Conservation (phyloP, 441 rosid species). For the Brassica balearica region DNA sequence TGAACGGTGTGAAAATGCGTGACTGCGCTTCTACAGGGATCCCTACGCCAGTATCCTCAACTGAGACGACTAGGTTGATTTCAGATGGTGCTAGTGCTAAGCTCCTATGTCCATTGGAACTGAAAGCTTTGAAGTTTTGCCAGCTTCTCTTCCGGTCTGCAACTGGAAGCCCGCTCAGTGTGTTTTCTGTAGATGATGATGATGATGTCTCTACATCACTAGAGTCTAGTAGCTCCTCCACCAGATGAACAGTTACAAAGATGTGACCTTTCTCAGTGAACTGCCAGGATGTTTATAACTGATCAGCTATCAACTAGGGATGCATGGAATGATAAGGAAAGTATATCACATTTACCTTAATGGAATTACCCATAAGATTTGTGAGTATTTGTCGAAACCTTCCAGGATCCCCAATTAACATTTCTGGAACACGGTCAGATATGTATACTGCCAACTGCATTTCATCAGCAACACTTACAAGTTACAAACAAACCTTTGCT, state of each 20-base stretch:
- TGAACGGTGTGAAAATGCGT: slow-evolving; percentile 91
- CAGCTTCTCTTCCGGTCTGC: slow-evolving; percentile 74
- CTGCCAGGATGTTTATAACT: slow-evolving; percentile 44
- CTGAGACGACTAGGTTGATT: slow-evolving; percentile 75
- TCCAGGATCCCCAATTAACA: slow-evolving; percentile 85
- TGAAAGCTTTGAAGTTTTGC: slow-evolving; percentile 66
- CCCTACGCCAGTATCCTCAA: slow-evolving; percentile 95
- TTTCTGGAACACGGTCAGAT: slow-evolving; percentile 82
- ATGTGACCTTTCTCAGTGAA: slow-evolving; percentile 94
- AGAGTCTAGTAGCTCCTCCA: slow-evolving; percentile 69
- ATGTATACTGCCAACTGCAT: slow-evolving; percentile 86
- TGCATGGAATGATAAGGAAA: slow-evolving; percentile 16
- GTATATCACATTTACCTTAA: slow-evolving; percentile 68
- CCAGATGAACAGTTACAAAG: slow-evolving; percentile 82
- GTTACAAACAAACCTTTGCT: neutral
- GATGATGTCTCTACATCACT: slow-evolving; percentile 61
- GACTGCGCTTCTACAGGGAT: slow-evolving; percentile 87
- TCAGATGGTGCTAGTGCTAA: slow-evolving; percentile 50
- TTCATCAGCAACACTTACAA: slow-evolving; percentile 20
- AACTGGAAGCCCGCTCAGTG: slow-evolving; percentile 85
- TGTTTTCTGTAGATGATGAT: slow-evolving; percentile 56
- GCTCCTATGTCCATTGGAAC: slow-evolving; percentile 48
- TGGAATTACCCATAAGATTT: slow-evolving; percentile 94
- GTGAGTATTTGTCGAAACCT: slow-evolving; percentile 91
- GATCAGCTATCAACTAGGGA: slow-evolving; percentile 25